phyloP scores from a whole-genome alignment of 2,329 filamentous ascomycete genomes.

The Diaporthe citrichinensis region DNA sequence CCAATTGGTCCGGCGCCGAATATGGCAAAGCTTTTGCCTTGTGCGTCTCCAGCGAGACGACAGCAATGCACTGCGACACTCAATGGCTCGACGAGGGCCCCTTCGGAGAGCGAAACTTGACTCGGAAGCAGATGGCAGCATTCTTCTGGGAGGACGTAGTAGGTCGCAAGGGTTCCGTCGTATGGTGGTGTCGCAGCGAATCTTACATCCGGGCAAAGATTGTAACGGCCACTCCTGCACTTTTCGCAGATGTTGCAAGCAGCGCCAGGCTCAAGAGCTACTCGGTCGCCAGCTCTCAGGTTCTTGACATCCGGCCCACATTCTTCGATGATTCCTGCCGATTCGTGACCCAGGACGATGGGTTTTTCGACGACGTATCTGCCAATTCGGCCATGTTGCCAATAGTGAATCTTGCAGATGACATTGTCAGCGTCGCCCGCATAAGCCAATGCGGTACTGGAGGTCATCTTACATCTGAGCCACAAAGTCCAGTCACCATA shows the following conservation, averaged over 20 bases:
- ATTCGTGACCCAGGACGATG: neutral
- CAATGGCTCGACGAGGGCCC: neutral
- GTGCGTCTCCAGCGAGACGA: neutral
- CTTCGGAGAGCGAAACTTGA: neutral
- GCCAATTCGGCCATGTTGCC: neutral
- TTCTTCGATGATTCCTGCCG: neutral
- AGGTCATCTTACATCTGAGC: neutral
- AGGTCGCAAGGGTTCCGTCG: neutral
- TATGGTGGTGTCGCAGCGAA: neutral
- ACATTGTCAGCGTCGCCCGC: neutral
- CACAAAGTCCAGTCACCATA: neutral
- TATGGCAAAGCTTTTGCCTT: neutral
- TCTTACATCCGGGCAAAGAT: neutral
- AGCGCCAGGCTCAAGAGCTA: neutral
- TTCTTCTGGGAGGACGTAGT: neutral
- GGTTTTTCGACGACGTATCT: neutral
- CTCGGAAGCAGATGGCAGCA: neutral
- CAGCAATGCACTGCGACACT: neutral
- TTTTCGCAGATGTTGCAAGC: neutral
- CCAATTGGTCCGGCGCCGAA: neutral
- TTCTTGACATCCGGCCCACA: neutral
- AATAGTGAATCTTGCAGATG: neutral
- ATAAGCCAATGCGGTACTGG: neutral
- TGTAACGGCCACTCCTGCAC: neutral
- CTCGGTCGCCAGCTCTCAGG: neutral